Percentiles rank a stretch among this genome's conserved stretches.
Evolutionary conservation across 306 rosid genomes (phyloP).

Genomic region (Cucumis hystrix): DNA sequence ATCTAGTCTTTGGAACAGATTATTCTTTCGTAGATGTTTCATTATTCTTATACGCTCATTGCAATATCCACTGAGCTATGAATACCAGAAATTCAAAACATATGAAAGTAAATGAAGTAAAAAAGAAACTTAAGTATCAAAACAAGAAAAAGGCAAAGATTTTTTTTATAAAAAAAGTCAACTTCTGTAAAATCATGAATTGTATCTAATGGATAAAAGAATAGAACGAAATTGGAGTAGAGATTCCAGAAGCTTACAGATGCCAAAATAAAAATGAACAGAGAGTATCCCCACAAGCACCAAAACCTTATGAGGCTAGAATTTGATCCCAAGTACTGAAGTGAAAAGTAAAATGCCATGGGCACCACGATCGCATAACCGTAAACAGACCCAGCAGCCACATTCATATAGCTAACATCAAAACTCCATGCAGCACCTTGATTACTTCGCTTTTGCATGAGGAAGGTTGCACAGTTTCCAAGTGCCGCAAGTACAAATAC

Average conservation of each 20-base stretch:
- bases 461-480: constrained; percentile 94
- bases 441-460: constrained; percentile 45
- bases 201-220: not conserved
- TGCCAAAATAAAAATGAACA: constrained; percentile 61
- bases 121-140: not conserved
- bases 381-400: constrained; percentile 71
- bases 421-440: constrained; percentile 56
- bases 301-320: constrained; percentile 67
- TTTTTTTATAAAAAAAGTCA: too few relatives aligned
- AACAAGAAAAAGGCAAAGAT: not conserved
- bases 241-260: constrained; percentile 52
- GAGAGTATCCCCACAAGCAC: constrained; percentile 99
- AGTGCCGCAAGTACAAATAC: constrained; percentile 75
- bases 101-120: not conserved
- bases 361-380: constrained; percentile 81
- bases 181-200: not conserved
- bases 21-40: not conserved
- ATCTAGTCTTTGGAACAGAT: not conserved
- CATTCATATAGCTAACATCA: constrained; percentile 64
- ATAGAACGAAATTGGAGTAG: not conserved
- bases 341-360: constrained; percentile 69
- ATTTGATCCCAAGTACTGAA: constrained; percentile 70
- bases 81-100: not conserved
- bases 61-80: not conserved
- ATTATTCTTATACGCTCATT: not conserved